Evolutionary conservation across 2,329 filamentous ascomycete species (phyloP), one percentile per base, ranked within the genome.

Genomic region (Claviceps citrina): DNA sequence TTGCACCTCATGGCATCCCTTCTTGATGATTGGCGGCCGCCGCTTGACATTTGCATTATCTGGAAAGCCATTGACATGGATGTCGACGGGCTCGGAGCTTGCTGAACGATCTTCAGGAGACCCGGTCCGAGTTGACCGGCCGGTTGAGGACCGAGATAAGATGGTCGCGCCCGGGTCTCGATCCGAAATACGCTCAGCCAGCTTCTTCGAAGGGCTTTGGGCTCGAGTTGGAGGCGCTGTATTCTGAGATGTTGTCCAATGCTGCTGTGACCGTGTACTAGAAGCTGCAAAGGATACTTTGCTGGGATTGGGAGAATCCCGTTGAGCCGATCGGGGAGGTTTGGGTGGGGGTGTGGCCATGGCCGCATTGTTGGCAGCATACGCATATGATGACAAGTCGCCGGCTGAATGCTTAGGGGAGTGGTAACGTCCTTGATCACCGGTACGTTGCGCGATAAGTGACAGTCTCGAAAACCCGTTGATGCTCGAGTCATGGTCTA

Each of bases 21-120:
- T 70, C 49, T 78, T 81, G 49, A 84, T 76, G 38, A 71, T 72
- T 0, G 91, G 91, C 13, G 84, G 81, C 36, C 86, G 74, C 37
- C 91, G 76, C 54, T 95, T 98, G 2, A 84, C 76, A 47, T 81
- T 78, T 1, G 85, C 84, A 1, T 81, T 68, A 59, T 98, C 87
- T 0, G 91, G 91, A 55, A 84, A 95, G 37, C 83, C 73, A 7
- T 70, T 73, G 16, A 64, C 64, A 37, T 65, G 58, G n/a, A n/a
- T n/a, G 9, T 74, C 66, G 12, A 67, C 57, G 1, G 69, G 55
- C 31, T 75, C 70, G 5, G 55, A 40, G 20, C 56, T 50, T 15
- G 59, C 36, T 19, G 52, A 36, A 32, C 49, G 22, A 26, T 45
- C 46, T 26, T 51, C 48, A 12, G 47, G 42, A 6, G 42, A 45